Evolutionary conservation across 805 yeast genomes (phyloP).

Genomic region (Wickerhamia fluorescens): DNA sequence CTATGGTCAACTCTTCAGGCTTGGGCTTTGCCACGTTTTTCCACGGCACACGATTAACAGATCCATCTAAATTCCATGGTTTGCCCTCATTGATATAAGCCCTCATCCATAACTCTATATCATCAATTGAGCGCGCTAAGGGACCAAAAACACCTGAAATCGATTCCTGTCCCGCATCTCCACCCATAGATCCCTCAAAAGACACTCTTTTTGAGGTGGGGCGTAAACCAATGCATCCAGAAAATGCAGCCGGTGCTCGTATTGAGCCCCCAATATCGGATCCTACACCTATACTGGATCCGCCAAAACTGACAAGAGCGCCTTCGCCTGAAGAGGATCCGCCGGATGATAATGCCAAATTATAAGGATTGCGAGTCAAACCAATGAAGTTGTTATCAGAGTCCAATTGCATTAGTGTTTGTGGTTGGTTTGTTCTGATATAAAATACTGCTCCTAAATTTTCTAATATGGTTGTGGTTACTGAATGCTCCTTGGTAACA

Average conservation of each 20-base stretch:
- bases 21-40: conserved; percentile 20
- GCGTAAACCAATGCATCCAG: conserved; percentile 35
- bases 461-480: conserved; percentile 33
- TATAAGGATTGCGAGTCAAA: conserved; percentile 39
- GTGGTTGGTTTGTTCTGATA: conserved; percentile 49
- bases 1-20: conserved; percentile 37
- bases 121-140: conserved; percentile 29
- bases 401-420: conserved; percentile 45
- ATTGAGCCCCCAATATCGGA: conserved; percentile 50
- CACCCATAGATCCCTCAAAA: conserved; percentile 23
- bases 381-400: conserved; percentile 41
- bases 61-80: conserved; percentile 47
- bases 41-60: conserved; percentile 47
- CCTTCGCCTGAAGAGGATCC: conserved; percentile 54
- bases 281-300: conserved; percentile 48
- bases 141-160: conserved; percentile 45
- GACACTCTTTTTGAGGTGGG: conserved; percentile 44
- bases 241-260: conserved; percentile 40
- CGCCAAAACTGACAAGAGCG: conserved; percentile 37
- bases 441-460: conserved; percentile 47
- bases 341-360: conserved; percentile 38
- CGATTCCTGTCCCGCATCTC: conserved; percentile 28
- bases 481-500: conserved; percentile 28
- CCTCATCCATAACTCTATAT: conserved; percentile 33
- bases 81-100: conserved; percentile 28